These are phyloP conservation scores for Lipomyces starkeyi DNA, from an alignment of 805 yeast genomes.

Conservation along the genomic window DNA sequence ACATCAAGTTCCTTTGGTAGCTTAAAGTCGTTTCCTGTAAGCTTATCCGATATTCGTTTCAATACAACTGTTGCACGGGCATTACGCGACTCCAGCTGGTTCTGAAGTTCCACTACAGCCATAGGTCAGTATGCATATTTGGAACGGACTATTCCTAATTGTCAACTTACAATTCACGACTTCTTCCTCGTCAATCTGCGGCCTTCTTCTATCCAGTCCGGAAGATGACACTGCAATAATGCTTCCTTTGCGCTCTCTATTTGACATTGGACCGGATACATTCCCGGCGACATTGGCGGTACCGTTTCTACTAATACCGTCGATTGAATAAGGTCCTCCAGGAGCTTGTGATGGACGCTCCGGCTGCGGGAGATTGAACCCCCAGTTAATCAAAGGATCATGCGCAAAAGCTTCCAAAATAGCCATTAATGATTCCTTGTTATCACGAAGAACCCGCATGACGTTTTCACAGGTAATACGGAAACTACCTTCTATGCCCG, in stretches of 20 bases:
- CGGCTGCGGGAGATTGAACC: slow-evolving; percentile 55
- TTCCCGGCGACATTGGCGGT: neutral
- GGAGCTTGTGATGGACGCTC: slow-evolving; percentile 17
- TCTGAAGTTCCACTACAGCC: slow-evolving; percentile 61
- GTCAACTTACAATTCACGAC: slow-evolving; percentile 55
- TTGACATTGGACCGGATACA: slow-evolving; percentile 51
- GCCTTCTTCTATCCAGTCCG: slow-evolving; percentile 37
- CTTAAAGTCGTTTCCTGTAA: slow-evolving; percentile 91
- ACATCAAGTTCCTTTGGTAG: slow-evolving; percentile 73
- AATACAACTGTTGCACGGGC: slow-evolving; percentile 91
- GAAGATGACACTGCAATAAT: slow-evolving; percentile 20
- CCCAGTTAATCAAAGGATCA: slow-evolving; percentile 99
- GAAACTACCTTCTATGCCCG: slow-evolving; percentile 97
- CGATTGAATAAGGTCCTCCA: neutral
- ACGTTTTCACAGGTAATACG: slow-evolving; percentile 96
- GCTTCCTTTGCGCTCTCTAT: slow-evolving; percentile 42
- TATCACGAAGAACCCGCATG: slow-evolving; percentile 90
- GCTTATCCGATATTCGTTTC: slow-evolving; percentile 86
- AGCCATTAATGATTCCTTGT: slow-evolving; percentile 96
- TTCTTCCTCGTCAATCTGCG: slow-evolving; percentile 69
- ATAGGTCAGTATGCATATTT: neutral
- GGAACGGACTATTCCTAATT: neutral
- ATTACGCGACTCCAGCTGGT: slow-evolving; percentile 71
- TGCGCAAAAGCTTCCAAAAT: slow-evolving; percentile 97
- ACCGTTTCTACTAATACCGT: neutral